Base-by-base conservation (phyloP, 2,329 filamentous ascomycete species). In the Huntiella bhutanensis region DNA sequence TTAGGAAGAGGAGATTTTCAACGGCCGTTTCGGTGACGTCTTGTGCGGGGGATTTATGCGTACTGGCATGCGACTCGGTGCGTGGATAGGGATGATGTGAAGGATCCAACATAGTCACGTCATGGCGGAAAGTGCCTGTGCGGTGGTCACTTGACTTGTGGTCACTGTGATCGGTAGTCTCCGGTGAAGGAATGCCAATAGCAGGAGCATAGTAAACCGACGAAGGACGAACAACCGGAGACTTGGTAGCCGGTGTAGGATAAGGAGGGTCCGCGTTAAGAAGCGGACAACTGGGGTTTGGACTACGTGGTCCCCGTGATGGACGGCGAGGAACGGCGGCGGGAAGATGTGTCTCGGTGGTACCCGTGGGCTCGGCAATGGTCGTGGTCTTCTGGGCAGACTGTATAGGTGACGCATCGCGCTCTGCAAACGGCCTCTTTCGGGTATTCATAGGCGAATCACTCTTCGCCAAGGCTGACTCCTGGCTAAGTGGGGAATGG, bases 1-100 rank as follows among this genome's bases (percentile, higher is more conserved):
- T 59, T 10, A 62, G 56, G 41, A 58, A 59, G 1, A 62, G 53
- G 1, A 62, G 53, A 38, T 60, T 58, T 5, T 59, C 60, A 5
- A 62, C 60, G 4, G 60, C 60, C 5, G 51, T 59, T 11, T 62
- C 59, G 2, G 58, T 49, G 11, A 49, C 33, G 19, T 44, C 11
- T 44, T 49, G 43, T 6, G 19, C 16, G 8, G 32, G 28, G 12
- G 33, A 13, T 13, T 43, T 17, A 15, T 38, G 45, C 4, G 33
- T 33, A 28, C 45, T 39, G 28, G 33, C 19, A 12, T 41, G 33
- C 13, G 40, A 32, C 33, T 46, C 28, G 5, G 36, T 34, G 28
- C 12, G 15, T 13, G 4, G 33, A 8, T 34, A 34, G 13, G 3
- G 4, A 10, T 16, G 35, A 34, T 5, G 42, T 1, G 35, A 35